Conservation (phyloP, 768 basidiomycete species). For the Mycena albidolilacea region DNA sequence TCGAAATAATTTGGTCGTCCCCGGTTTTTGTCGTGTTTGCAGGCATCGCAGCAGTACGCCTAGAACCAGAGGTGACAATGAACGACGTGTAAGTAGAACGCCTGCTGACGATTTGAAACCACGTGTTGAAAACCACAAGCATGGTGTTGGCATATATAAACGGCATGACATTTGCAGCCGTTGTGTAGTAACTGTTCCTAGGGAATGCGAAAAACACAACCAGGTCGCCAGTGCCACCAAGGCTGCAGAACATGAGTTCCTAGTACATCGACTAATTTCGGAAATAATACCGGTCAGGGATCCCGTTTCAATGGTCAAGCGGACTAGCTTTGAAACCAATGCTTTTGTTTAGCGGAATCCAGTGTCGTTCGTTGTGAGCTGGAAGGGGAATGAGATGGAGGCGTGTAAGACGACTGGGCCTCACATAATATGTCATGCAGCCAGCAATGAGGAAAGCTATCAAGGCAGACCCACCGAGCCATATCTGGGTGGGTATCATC, state of each 20-base stretch:
- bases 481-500: background rate
- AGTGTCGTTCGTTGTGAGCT: background rate
- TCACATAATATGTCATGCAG: background rate
- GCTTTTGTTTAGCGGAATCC: background rate
- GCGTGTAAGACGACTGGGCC: background rate
- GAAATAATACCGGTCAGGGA: background rate
- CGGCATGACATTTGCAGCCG: background rate
- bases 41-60: too few species aligned
- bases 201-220: conserved; percentile 2
- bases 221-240: background rate
- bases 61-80: too few species aligned
- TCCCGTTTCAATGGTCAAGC: background rate
- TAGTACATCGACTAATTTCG: background rate
- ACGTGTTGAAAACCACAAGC: background rate
- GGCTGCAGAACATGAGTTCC: background rate
- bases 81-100: background rate
- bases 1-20: too few species aligned
- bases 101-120: conserved; percentile 1
- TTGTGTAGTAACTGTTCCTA: conserved; percentile 1
- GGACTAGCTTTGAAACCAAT: background rate
- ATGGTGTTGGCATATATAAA: conserved; percentile 4
- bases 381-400: background rate
- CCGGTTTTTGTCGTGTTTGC: too few species aligned
- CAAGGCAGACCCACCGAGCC: background rate
- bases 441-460: background rate